phyloP scores from a whole-genome alignment of 2,329 filamentous ascomycete genomes.

The Fusarium sp. region DNA sequence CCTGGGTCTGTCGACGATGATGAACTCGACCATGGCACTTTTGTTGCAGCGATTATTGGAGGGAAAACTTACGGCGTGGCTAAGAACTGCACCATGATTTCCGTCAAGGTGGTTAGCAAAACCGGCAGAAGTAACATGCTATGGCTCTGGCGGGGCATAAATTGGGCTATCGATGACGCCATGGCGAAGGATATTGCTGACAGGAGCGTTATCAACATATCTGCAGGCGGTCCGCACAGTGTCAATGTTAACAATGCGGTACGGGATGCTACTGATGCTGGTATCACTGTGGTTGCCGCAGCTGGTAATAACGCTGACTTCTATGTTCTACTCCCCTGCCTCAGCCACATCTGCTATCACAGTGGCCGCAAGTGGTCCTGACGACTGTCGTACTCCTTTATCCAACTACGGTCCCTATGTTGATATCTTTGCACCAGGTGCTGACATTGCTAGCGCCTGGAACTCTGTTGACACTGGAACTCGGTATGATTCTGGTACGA shows the following conservation, averaged over 20 bases:
- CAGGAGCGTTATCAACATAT: neutral
- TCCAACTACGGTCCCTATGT: slow-evolving; percentile 10
- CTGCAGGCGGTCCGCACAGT: accelerated
- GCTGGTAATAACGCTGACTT: neutral
- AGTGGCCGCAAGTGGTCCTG: neutral
- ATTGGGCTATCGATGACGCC: neutral
- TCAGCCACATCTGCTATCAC: slow-evolving; percentile 3
- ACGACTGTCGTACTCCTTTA: neutral
- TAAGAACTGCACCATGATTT: neutral
- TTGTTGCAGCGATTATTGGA: slow-evolving; percentile 4
- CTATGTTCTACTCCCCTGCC: neutral
- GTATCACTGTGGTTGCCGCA: neutral
- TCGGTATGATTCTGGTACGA: neutral
- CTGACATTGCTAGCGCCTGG: neutral
- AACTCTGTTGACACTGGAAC: accelerated
- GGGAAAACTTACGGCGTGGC: slow-evolving; percentile 7
- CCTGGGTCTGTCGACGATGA: neutral
- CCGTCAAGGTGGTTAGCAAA: neutral
- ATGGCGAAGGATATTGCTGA: neutral
- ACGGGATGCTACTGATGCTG: neutral
- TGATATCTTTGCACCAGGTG: slow-evolving; percentile 8
- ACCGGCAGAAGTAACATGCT: accelerated
- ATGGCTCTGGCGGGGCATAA: neutral
- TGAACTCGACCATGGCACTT: neutral
- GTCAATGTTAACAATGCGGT: neutral